Base-by-base conservation (phyloP, 306 rosid species). In the Echinosophora koreensis region DNA sequence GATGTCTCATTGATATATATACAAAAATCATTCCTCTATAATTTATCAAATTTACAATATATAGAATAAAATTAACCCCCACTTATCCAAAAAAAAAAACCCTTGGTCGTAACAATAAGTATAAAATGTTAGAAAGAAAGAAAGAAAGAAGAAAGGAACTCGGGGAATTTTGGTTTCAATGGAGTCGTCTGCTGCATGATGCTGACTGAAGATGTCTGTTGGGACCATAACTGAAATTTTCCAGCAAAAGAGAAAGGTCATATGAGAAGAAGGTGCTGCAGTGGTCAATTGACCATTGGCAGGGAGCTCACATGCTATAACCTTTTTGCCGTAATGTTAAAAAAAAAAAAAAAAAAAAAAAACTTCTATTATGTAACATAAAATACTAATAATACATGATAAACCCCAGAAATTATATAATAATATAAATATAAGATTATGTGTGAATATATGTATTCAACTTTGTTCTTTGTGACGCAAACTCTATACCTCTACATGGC, bases 251-350 rank as follows among this genome's bases (percentile, higher is more conserved):
- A 60, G 57, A 78, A 68, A 73, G 12, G 32, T 69, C 78, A 79
- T 74, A 69, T 62, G 70, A 81, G 55, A 76, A 50, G 54, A 74
- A 61, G 49, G 32, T 12, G 39, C 18, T 55, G 69, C 22, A 18
- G 8, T 44, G 69, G 35, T 69, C 74, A 42, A 58, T 47, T 46
- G 42, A 2, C 46, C 71, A 49, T 50, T 69, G 61, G 6, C 73
- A 51, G 81, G 6, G 35, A 39, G 44, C 46, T 76, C 85, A 81
- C 87, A 69, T 86, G 88, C 88, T 79, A 17, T 32, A 69, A 32
- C 73, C 75, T 65, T 52, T 62, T 28, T 73, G 71, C 30, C 47
- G 37, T 37, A 6, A 18, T 73, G 70, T 6, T 35, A n/a, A 37
- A 27, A n/a, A n/a, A n/a, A n/a, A n/a, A n/a, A n/a, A n/a, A n/a